These are phyloP conservation scores for Kodamaea restingae DNA, from an alignment of 805 yeast genomes.

Conservation along the genomic window DNA sequence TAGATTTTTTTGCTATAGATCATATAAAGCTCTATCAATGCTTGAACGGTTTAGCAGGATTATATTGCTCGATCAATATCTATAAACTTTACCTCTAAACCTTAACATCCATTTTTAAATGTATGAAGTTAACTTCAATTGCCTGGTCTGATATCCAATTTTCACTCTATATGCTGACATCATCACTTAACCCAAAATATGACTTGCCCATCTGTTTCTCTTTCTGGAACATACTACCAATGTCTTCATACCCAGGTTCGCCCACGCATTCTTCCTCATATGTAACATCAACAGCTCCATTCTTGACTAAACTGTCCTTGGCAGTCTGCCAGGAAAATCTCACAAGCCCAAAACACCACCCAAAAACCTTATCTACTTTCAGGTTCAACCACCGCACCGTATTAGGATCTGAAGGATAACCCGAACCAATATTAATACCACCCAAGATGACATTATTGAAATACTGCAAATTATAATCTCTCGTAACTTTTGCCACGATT, in stretches of 20 bases:
- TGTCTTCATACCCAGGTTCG: conserved; percentile 28
- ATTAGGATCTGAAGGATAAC: conserved; percentile 91
- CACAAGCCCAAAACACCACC: conserved; percentile 73
- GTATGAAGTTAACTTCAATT: too few relatives aligned
- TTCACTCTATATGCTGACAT: background rate
- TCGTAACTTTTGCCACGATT: conserved; percentile 92
- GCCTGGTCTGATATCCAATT: too few relatives aligned
- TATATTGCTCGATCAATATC: too few relatives aligned
- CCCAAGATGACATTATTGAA: conserved; percentile 26
- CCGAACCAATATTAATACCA: conserved; percentile 65
- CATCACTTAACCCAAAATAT: conserved; percentile 6
- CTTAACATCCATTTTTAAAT: too few relatives aligned
- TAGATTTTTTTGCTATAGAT: too few relatives aligned
- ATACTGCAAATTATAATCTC: conserved; percentile 60
- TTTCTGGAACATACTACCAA: conserved; percentile 17
- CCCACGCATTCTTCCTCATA: conserved; percentile 52
- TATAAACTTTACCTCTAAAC: too few relatives aligned
- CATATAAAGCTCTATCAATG: too few relatives aligned
- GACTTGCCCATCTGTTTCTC: conserved; percentile 3
- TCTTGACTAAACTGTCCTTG: conserved; percentile 58
- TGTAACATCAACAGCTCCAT: conserved; percentile 50
- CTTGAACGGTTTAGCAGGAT: too few relatives aligned
- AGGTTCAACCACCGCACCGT: conserved; percentile 72
- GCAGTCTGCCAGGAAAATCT: conserved; percentile 96
- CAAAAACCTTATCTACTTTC: conserved; percentile 68